phyloP scores from a whole-genome alignment of 2,329 filamentous ascomycete species.

The Botrytis elliptica region DNA sequence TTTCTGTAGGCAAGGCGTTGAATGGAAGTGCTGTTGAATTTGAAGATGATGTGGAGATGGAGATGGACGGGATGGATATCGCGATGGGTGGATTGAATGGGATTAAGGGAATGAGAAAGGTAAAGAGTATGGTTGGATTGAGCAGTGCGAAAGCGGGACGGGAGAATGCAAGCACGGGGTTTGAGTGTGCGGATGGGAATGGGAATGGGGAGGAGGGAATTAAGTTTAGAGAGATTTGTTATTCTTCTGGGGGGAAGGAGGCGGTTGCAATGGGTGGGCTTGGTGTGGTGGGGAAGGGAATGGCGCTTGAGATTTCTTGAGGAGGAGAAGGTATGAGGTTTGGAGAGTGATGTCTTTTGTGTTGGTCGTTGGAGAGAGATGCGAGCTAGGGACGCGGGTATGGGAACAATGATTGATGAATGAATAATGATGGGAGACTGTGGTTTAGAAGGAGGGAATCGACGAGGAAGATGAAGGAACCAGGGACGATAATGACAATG shows the following conservation, averaged over 20 bases:
- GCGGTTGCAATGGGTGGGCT: background rate
- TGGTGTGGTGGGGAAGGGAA: background rate
- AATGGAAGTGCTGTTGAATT: constrained; percentile 6
- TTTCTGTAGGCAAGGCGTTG: background rate
- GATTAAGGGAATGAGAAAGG: background rate
- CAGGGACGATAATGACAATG: background rate
- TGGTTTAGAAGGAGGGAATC: background rate
- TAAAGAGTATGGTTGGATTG: constrained; percentile 9
- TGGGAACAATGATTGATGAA: background rate
- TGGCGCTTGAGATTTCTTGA: constrained; percentile 17
- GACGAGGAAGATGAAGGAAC: background rate
- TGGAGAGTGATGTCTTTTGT: background rate
- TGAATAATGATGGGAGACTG: background rate
- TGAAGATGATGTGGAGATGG: background rate
- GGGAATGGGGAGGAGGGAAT: background rate
- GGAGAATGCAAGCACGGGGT: background rate
- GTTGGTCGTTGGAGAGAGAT: background rate
- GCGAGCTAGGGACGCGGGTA: too few relatives aligned
- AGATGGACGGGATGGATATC: background rate
- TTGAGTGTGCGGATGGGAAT: background rate
- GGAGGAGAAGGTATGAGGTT: background rate
- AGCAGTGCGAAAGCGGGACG: background rate
- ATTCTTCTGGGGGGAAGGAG: background rate
- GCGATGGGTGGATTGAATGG: background rate
- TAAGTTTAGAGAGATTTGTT: constrained; percentile 16